Evolutionary conservation across 2,329 filamentous ascomycete species (phyloP), one percentile per base, ranked within the genome.

Genomic region (Dryadomyces quercus-mongolicae): DNA sequence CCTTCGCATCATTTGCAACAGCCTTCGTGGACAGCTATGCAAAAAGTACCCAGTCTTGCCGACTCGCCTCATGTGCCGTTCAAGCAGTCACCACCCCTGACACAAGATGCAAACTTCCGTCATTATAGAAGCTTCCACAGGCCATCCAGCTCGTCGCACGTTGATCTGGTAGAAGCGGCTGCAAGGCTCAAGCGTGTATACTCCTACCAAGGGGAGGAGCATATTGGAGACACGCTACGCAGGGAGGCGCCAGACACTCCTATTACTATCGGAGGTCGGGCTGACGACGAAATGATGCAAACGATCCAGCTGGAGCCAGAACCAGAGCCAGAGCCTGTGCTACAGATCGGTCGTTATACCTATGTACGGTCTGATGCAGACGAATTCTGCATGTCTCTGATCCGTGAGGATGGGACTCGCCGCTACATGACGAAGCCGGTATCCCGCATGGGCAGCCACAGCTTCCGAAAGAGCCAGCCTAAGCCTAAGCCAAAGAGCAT

Each of bases 341-440:
- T 63, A 40, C 59, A 60, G 44, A 60, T 63, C 22, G 62, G 62
- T 21, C 57, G 59, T 22, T 60, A 61, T 51, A 62, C 59, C 7
- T 62, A 62, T 46, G 50, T 62, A 6, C 59, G 62, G 9, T 62
- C 60, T n/a, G 60, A 57, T 18, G 44, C 49, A 8, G 60, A 59
- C 49, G 61, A 60, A 21, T 45, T 54, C 44, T 49, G 54, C 15
- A 46, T 20, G 2, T 56, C 57, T 2, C 54, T 62, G 22, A 59
- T 60, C 36, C 52, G 55, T 25, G 46, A 55, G 16, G 56, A 58
- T 16, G 55, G 57, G 2, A 42, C 54, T 21, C 54, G 50, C 12
- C 50, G 50, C 16, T 58, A 55, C 38, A 49, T 53, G 2, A 51
- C 55, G 1, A 44, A 36, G n/a, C 52, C 56, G 10, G 40, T 55